Evolutionary conservation across 2,329 filamentous ascomycete species (phyloP).

Genomic region (Fusarium dlaminii): DNA sequence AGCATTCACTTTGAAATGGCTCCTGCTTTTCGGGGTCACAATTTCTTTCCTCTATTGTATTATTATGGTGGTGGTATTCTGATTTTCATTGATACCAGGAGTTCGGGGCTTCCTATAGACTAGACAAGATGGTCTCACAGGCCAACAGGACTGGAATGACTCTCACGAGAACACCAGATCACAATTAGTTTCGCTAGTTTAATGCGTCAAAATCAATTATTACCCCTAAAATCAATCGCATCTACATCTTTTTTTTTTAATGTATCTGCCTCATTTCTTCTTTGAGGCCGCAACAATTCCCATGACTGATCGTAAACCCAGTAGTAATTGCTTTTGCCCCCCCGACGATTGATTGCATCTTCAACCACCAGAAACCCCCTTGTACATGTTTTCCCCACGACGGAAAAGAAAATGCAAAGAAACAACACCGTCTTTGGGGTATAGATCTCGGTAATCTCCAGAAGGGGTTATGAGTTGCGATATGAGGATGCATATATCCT

Average conservation of each 20-base stretch:
- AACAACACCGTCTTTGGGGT: conserved; percentile 2
- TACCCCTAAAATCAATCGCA: conserved; percentile 3
- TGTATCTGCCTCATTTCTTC: background rate
- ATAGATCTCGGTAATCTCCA: conserved; percentile 19
- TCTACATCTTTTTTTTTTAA: conserved; percentile 21
- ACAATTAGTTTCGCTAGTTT: background rate
- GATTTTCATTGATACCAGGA: conserved; percentile 20
- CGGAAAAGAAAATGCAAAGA: conserved; percentile 22
- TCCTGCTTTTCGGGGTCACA: background rate
- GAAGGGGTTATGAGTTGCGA: conserved; percentile 13
- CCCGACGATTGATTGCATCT: conserved; percentile 1
- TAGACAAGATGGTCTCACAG: background rate
- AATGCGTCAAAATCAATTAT: conserved; percentile 9
- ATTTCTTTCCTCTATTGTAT: background rate
- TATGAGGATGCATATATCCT: conserved; percentile 10
- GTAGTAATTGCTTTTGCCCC: background rate
- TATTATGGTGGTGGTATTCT: background rate
- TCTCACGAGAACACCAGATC: conserved; percentile 5
- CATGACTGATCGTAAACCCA: conserved; percentile 15
- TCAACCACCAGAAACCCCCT: conserved; percentile 14
- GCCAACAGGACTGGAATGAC: background rate
- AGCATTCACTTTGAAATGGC: background rate
- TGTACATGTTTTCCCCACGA: conserved; percentile 4
- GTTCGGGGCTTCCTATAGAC: background rate
- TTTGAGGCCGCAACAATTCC: conserved; percentile 1